Evolutionary conservation across 2,329 filamentous ascomycete species (phyloP).

Genomic region (Trichophyton verrucosum): DNA sequence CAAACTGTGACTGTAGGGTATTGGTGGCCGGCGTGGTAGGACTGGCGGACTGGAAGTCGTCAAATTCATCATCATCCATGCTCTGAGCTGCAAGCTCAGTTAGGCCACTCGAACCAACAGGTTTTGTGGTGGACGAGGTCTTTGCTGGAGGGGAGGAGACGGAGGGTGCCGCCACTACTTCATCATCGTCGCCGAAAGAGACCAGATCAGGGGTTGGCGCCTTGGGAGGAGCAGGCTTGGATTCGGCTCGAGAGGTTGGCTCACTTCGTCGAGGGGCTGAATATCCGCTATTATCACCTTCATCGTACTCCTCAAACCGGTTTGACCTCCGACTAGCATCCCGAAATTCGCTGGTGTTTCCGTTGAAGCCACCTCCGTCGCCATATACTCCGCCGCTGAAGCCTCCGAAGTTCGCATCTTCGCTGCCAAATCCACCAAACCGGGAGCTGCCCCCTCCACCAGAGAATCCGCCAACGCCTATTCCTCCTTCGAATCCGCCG

Average conservation of each 20-base stretch:
- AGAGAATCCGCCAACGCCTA: constrained; percentile 38
- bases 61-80: constrained; percentile 80
- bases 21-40: constrained; percentile 39
- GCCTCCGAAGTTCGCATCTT: constrained; percentile 51
- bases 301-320: constrained; percentile 92
- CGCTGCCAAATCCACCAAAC: constrained; percentile 87
- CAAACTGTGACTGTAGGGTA: constrained; percentile 24
- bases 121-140: constrained; percentile 29
- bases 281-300: constrained; percentile 59
- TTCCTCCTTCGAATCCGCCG: constrained; percentile 78
- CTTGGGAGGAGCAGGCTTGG: constrained; percentile 58
- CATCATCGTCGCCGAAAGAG: constrained; percentile 63
- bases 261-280: constrained; percentile 36
- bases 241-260: constrained; percentile 29
- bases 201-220: constrained; percentile 87
- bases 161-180: constrained; percentile 36
- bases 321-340: constrained; percentile 52
- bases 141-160: constrained; percentile 27
- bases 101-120: constrained; percentile 38
- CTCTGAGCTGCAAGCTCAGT: constrained; percentile 36
- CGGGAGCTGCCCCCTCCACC: constrained; percentile 47
- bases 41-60: constrained; percentile 88
- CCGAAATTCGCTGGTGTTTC: constrained; percentile 59
- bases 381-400: constrained; percentile 72
- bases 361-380: constrained; percentile 89